Base-by-base conservation (phyloP, 331 rosid species). In the Cydonia oblonga region DNA sequence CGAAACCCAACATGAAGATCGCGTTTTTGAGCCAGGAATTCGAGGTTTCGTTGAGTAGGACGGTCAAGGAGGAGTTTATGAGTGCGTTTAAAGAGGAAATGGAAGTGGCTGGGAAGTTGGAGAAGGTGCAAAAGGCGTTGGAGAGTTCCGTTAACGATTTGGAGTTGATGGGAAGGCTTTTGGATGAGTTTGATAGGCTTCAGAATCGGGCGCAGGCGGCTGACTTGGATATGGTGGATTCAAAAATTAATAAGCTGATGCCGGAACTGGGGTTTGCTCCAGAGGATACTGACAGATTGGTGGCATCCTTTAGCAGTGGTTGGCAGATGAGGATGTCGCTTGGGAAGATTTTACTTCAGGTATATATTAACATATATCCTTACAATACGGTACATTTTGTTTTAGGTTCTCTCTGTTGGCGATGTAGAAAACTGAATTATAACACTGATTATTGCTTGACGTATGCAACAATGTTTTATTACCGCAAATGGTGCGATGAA, bases 321-420 rank as follows among this genome's bases (percentile, higher is more conserved):
- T 93, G 98, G 98, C 97, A 93, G 82, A 93, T 91, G 98, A 91
- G 98, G 77, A 91, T 93, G 98, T 93, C 91, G 19, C 98, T 91
- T 18, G 98, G 98, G 33, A 93, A 93, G 87, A 91, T 93, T 79
- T 73, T 93, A 22, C 98, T 93, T 75, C 96, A 93, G 98, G 98
- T 89, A 80, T 89, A 80, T 76, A 30, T 30, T 32, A 29, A 63
- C 16, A 14, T 44, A 15, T 63, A 30, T 16, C 24, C 24, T 30
- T 3, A 3, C 30, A 7, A 29, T 80, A 5, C 91, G 95, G 72
- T 75, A 9, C 23, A 44, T 65, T 35, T 46, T 60, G 26, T 10
- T 53, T 54, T 35, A 14, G 70, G 42, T 72, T 33, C 54, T 22
- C 33, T 49, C 54, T 35, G 19, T 44, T 44, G 57, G 25, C 76